Percentiles rank a stretch among this genome's conserved stretches.
These are phyloP conservation scores for Peronospora destructor DNA, from an alignment of 352 stramenopile species.

Conservation along the genomic window DNA sequence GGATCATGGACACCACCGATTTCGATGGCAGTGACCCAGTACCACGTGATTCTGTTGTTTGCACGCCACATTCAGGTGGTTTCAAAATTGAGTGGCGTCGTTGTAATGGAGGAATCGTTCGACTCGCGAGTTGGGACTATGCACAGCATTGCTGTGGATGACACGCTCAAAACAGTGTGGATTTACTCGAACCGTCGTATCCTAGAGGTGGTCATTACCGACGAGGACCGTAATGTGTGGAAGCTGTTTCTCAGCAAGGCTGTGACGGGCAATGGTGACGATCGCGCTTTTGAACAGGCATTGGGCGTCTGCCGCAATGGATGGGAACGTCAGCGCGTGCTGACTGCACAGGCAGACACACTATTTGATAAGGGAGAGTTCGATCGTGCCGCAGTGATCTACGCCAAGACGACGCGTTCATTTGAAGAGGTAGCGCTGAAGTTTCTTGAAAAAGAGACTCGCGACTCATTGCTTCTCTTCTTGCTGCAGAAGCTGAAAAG, in stretches of 20 bases:
- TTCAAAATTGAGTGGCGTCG: conserved; percentile 80
- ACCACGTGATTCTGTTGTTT: conserved; percentile 89
- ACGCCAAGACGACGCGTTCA: conserved; percentile 84
- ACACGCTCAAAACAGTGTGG: conserved; percentile 80
- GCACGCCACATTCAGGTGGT: conserved; percentile 73
- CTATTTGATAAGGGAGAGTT: conserved; percentile 83
- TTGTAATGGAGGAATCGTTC: conserved; percentile 81
- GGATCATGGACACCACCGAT: conserved; percentile 62
- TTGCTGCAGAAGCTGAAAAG: conserved; percentile 86
- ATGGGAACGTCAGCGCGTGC: conserved; percentile 77
- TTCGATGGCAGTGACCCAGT: conserved; percentile 85
- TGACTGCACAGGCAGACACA: conserved; percentile 87
- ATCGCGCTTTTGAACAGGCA: conserved; percentile 86
- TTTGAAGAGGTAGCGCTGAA: conserved; percentile 89
- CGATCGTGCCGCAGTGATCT: conserved; percentile 81
- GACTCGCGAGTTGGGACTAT: conserved; percentile 72
- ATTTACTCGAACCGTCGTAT: conserved; percentile 79
- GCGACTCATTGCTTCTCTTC: conserved; percentile 81
- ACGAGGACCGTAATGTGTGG: conserved; percentile 91
- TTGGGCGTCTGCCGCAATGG: conserved; percentile 77
- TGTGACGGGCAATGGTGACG: conserved; percentile 49
- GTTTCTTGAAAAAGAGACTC: conserved; percentile 85
- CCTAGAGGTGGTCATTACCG: conserved; percentile 62
- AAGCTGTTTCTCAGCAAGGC: conserved; percentile 88
- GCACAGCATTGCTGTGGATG: conserved; percentile 55